Percentiles rank a stretch among this genome's conserved stretches.
These are phyloP conservation scores for Penicillium oxalicum DNA, from an alignment of 2,329 filamentous ascomycete species.

Conservation along the genomic window DNA sequence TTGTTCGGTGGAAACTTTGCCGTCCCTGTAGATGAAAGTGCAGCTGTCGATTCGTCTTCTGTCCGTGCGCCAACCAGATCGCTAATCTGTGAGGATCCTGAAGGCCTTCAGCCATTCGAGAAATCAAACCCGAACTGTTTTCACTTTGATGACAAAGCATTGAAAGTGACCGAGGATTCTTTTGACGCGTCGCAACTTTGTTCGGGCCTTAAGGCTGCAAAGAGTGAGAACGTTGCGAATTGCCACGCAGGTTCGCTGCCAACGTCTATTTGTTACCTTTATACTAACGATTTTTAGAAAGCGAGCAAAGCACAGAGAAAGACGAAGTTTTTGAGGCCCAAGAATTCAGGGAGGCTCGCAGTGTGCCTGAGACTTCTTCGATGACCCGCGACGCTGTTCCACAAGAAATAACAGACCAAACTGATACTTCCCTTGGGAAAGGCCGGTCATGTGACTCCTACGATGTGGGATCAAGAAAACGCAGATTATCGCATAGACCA, in stretches of 20 bases:
- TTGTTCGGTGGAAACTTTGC: constrained; percentile 1
- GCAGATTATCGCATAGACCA: constrained; percentile 1
- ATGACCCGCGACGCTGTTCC: background rate
- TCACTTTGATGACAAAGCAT: background rate
- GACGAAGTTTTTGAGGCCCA: background rate
- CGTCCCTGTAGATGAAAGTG: background rate
- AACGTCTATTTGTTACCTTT: background rate
- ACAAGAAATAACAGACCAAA: background rate
- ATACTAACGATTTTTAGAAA: constrained; percentile 1
- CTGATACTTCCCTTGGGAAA: background rate
- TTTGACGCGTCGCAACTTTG: background rate
- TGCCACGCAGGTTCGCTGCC: background rate
- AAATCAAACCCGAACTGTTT: background rate
- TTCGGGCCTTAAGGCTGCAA: background rate
- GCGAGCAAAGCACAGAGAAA: constrained; percentile 1
- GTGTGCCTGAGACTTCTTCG: background rate
- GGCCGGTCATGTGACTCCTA: background rate
- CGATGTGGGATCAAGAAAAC: constrained; percentile 2
- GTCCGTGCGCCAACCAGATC: constrained; percentile 1
- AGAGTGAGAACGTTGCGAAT: background rate
- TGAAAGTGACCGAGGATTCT: background rate
- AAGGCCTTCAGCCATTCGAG: background rate
- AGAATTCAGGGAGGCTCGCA: background rate
- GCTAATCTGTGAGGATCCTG: background rate
- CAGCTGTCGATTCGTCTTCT: background rate